Base-by-base conservation (phyloP, 2,329 filamentous ascomycete genomes). In the Penicillium sp. region DNA sequence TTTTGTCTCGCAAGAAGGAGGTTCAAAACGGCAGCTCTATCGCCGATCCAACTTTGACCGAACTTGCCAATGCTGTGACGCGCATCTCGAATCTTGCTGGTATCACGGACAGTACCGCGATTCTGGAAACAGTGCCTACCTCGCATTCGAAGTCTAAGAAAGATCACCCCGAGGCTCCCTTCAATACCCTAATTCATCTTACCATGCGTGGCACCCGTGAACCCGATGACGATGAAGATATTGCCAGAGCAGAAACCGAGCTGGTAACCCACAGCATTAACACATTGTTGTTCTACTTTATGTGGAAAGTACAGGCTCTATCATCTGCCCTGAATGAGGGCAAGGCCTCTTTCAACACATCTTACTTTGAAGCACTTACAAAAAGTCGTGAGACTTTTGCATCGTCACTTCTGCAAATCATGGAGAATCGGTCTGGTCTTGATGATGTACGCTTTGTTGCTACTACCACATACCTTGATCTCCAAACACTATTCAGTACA, bases 281-380 rank as follows among this genome's bases (percentile, higher is more conserved):
- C 63, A 83, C 87, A 2, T 82, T 89, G 50, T 82, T 92, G 47
- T 91, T 96, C 76, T 98, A 97, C 77, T 96, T 97, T 71, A 91
- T 96, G 86, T 99, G 95, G 95, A 93, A 95, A 71, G 84, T 89
- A 22, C 84, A 86, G 52, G 79, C 82, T 52, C 68, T 91, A 58
- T 79, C 81, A 60, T 78, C 81, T 53, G 74, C 82, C 16, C 73
- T 90, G 35, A 76, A 81, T 16, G 67, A 74, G 10, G 80, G 81
- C 26, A 82, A 85, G 44, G 81, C 82, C 22, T 77, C 79, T 1
- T 88, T 88, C 69, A 79, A 84, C 57, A 82, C 79, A 24, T 84
- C 87, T 57, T 79, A 90, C 43, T 86, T 90, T 45, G 84, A 87
- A 63, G 85, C 87, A 0, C 81, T 92, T 52, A 88, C 87, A 0